Conservation (phyloP, 2,329 filamentous ascomycete genomes). For the Coniochaeta sp. region DNA sequence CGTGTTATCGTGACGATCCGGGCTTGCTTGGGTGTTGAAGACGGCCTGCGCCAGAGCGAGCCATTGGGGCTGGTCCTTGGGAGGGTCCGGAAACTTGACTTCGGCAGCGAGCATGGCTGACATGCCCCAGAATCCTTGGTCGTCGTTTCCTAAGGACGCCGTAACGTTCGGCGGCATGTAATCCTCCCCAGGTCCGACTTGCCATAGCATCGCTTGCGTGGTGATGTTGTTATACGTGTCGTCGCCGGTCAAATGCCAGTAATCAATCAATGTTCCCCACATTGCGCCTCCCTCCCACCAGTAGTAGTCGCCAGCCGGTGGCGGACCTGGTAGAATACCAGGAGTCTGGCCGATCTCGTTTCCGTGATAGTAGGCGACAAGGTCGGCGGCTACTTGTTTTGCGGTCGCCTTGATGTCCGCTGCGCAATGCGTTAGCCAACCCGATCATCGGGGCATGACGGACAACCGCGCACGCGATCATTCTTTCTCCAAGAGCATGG, state of each 20-base stretch:
- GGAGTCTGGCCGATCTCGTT: slow-evolving; percentile 39
- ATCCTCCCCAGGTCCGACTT: slow-evolving; percentile 46
- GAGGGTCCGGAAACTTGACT: slow-evolving; percentile 53
- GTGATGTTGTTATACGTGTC: slow-evolving; percentile 52
- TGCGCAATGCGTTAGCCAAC: slow-evolving; percentile 3
- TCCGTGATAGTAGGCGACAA: slow-evolving; percentile 18
- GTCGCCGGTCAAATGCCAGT: slow-evolving; percentile 63
- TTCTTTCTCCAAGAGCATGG: neutral
- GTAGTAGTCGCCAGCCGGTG: slow-evolving; percentile 52
- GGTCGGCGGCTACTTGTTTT: slow-evolving; percentile 15
- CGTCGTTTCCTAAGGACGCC: slow-evolving; percentile 55
- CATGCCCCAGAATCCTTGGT: slow-evolving; percentile 66
- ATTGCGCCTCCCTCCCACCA: slow-evolving; percentile 69
- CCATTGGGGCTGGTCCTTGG: slow-evolving; percentile 49
- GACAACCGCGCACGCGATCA: neutral
- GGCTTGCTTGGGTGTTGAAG: slow-evolving; percentile 53
- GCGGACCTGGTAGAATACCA: slow-evolving; percentile 51
- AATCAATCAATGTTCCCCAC: slow-evolving; percentile 63
- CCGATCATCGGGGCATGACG: neutral
- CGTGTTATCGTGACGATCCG: slow-evolving; percentile 54
- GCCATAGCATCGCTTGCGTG: slow-evolving; percentile 48
- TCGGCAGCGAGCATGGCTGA: slow-evolving; percentile 63
- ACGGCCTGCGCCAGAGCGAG: slow-evolving; percentile 62
- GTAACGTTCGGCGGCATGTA: slow-evolving; percentile 56
- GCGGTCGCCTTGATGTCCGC: slow-evolving; percentile 15